phyloP scores from a whole-genome alignment of 1,139 yeast genomes.

The Nakaseomyces nivariensis region DNA sequence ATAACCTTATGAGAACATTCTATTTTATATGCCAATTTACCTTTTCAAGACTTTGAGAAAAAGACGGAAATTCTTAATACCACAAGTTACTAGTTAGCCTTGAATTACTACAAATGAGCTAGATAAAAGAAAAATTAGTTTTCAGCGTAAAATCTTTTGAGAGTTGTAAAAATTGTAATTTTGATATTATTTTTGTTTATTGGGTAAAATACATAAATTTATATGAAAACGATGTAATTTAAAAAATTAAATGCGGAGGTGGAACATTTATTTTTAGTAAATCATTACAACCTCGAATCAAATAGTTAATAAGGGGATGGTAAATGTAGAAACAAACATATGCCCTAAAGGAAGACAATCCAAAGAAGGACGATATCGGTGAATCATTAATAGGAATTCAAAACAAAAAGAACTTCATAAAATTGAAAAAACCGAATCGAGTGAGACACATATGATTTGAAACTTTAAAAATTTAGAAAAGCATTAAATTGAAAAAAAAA shows the following conservation, averaged over 20 bases:
- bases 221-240: slow-evolving; percentile 4
- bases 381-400: neutral
- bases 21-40: neutral
- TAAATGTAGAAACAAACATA: slow-evolving; percentile 1
- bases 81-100: no score
- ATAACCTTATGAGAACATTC: neutral
- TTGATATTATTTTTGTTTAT: slow-evolving; percentile 2
- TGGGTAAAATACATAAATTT: slow-evolving; percentile 3
- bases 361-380: neutral
- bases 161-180: neutral
- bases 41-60: no score
- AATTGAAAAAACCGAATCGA: neutral
- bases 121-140: no score
- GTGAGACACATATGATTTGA: slow-evolving; percentile 1
- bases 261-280: slow-evolving; percentile 1
- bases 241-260: slow-evolving; percentile 2
- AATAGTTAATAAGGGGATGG: slow-evolving; percentile 2
- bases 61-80: no score
- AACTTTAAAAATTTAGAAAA: slow-evolving; percentile 1
- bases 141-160: no score
- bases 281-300: slow-evolving; percentile 2
- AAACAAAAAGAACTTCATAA: neutral
- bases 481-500: slow-evolving; percentile 1
- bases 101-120: no score
- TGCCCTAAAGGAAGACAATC: neutral